phyloP scores from a whole-genome alignment of 2,329 filamentous ascomycete genomes.

The Cercospora citrullina region DNA sequence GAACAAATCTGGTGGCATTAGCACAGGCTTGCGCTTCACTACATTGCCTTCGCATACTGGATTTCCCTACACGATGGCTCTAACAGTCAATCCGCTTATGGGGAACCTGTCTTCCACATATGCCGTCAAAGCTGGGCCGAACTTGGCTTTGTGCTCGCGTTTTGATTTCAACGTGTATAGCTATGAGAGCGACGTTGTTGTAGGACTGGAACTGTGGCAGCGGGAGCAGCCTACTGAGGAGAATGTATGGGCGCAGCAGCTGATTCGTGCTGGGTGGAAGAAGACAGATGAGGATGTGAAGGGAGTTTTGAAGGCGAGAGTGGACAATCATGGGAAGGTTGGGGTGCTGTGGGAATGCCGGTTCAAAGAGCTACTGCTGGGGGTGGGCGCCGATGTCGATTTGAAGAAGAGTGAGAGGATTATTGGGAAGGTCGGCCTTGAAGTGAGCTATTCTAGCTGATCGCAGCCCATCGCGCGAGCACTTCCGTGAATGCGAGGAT shows the following conservation, averaged over 20 bases:
- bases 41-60: conserved; percentile 78
- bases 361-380: conserved; percentile 89
- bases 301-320: conserved; percentile 83
- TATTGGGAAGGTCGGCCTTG: conserved; percentile 72
- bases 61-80: conserved; percentile 87
- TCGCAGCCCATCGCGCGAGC: background rate
- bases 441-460: conserved; percentile 71
- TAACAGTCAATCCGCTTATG: conserved; percentile 92
- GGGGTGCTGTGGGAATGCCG: conserved; percentile 90
- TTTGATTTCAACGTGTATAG: conserved; percentile 99
- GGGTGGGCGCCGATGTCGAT: conserved; percentile 82
- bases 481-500: background rate
- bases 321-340: conserved; percentile 85
- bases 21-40: conserved; percentile 83
- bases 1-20: conserved; percentile 91
- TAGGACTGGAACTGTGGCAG: conserved; percentile 89
- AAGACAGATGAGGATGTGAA: conserved; percentile 64
- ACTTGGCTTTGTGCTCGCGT: conserved; percentile 81
- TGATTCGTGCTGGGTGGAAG: conserved; percentile 47
- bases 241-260: conserved; percentile 48
- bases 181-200: conserved; percentile 90
- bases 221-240: conserved; percentile 43
- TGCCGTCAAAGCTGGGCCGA: conserved; percentile 79
- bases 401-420: conserved; percentile 73
- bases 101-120: conserved; percentile 90